Evolutionary conservation across 1,284 basidiomycete species (phyloP).

Genomic region (Cystobasidium pallidum): DNA sequence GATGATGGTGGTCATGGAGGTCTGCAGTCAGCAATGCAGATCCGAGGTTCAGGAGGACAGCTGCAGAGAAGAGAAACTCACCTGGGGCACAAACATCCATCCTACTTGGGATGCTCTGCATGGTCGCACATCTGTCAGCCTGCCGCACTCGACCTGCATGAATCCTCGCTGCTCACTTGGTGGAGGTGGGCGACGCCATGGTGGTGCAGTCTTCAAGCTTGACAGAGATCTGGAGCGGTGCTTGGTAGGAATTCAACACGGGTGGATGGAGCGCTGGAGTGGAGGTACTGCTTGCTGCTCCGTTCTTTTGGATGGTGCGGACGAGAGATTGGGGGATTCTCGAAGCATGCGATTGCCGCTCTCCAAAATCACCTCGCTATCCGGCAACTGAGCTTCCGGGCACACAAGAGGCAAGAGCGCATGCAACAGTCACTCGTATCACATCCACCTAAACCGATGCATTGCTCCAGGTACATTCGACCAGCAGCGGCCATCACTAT

Average conservation of each 20-base stretch:
- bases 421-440: background rate
- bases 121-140: background rate
- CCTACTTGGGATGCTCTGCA: constrained; percentile 40
- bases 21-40: background rate
- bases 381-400: no score
- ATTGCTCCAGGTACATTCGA: background rate
- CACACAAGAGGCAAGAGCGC: background rate
- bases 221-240: background rate
- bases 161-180: constrained; percentile 18
- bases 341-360: background rate
- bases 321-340: background rate
- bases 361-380: no score
- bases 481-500: background rate
- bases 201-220: background rate
- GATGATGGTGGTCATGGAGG: background rate
- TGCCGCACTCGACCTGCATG: background rate
- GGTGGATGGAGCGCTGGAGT: background rate
- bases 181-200: constrained; percentile 35
- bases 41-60: background rate
- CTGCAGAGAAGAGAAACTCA: constrained; percentile 10
- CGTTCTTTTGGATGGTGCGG: background rate
- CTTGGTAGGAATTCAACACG: background rate
- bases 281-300: constrained; percentile 7
- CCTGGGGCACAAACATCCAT: constrained; percentile 45
- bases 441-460: background rate